Evolutionary conservation across 2,329 filamentous ascomycete species (phyloP).

Genomic region (Clonostachys rosea): DNA sequence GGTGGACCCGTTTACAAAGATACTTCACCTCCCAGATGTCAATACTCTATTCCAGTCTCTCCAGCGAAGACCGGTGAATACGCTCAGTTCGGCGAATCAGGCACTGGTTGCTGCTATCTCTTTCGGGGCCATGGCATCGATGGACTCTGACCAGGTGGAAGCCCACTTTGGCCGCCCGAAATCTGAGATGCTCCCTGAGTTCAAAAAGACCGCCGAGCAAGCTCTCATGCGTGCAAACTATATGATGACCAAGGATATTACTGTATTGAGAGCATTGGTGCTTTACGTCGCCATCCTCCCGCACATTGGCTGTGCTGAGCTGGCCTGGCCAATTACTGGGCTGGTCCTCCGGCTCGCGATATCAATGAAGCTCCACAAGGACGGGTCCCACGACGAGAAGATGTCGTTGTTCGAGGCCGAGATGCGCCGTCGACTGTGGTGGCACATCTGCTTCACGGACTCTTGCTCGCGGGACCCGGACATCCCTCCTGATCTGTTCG

Average conservation of each 20-base stretch:
- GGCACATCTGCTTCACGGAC: slow-evolving; percentile 57
- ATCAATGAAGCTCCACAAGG: slow-evolving; percentile 61
- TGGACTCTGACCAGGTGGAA: slow-evolving; percentile 11
- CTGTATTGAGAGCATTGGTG: slow-evolving; percentile 52
- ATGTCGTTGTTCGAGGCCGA: slow-evolving; percentile 59
- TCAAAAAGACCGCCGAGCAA: slow-evolving; percentile 13
- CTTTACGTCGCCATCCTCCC: slow-evolving; percentile 44
- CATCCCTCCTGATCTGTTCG: slow-evolving; percentile 40
- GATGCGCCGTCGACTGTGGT: slow-evolving; percentile 63
- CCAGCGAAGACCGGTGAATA: slow-evolving; percentile 10
- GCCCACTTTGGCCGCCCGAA: slow-evolving; percentile 10
- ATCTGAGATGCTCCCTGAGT: slow-evolving; percentile 7
- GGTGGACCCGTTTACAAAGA: slow-evolving; percentile 22
- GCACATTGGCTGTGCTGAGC: slow-evolving; percentile 48
- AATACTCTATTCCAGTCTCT: slow-evolving; percentile 8
- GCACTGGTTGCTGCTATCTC: slow-evolving; percentile 17
- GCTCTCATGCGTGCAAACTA: slow-evolving; percentile 32
- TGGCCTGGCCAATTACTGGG: slow-evolving; percentile 53
- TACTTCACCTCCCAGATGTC: slow-evolving; percentile 14
- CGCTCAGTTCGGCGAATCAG: slow-evolving; percentile 7
- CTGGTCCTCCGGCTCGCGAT: slow-evolving; percentile 58
- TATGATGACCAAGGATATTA: slow-evolving; percentile 51
- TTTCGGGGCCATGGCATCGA: slow-evolving; percentile 15
- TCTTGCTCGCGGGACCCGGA: slow-evolving; percentile 51
- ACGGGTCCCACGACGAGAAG: slow-evolving; percentile 46